Conservation (phyloP, 2,329 filamentous ascomycete species). For the Pestalotiopsis sp. region DNA sequence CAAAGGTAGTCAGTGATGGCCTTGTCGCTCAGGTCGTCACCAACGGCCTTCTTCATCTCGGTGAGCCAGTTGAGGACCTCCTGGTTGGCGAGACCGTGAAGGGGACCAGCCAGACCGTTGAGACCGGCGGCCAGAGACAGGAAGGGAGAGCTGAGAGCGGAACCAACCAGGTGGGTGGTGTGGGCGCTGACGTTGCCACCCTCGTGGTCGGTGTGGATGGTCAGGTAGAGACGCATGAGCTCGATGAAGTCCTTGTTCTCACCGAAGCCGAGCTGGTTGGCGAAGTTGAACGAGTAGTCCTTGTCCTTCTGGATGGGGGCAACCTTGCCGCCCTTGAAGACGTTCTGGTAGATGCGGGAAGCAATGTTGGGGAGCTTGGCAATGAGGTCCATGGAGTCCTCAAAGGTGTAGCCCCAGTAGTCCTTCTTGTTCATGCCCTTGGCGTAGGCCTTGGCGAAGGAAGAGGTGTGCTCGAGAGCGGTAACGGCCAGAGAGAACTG, state of each 20-base stretch:
- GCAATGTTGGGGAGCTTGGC: slow-evolving; percentile 99
- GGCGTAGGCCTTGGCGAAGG: slow-evolving; percentile 97
- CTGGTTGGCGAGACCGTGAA: slow-evolving; percentile 99
- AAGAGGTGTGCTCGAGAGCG: slow-evolving; percentile 96
- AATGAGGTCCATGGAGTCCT: slow-evolving; percentile 99
- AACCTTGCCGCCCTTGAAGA: slow-evolving; percentile 99
- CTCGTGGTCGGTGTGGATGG: slow-evolving; percentile 99
- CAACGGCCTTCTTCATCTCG: slow-evolving; percentile 96
- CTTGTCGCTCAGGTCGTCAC: slow-evolving; percentile 93
- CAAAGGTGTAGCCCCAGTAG: slow-evolving; percentile 99
- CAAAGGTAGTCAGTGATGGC: slow-evolving; percentile 98
- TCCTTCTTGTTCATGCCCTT: slow-evolving; percentile 99
- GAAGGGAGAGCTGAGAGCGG: slow-evolving; percentile 95
- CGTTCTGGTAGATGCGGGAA: slow-evolving; percentile 98
- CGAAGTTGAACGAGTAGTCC: slow-evolving; percentile 99
- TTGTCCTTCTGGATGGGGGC: slow-evolving; percentile 95
- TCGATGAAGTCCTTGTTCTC: slow-evolving; percentile 96
- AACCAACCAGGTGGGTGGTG: slow-evolving; percentile 97
- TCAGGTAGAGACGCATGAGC: slow-evolving; percentile 98
- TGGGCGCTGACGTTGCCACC: slow-evolving; percentile 98
- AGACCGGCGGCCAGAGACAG: slow-evolving; percentile 95
- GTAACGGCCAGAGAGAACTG: slow-evolving; percentile 98
- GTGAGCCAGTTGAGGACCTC: slow-evolving; percentile 99
- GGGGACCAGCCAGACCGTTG: slow-evolving; percentile 96
- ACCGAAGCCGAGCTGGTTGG: slow-evolving; percentile 97